These are phyloP conservation scores for Elaeis oleifera DNA, from an alignment of 202 grass and related monocot genomes.

Conservation along the genomic window DNA sequence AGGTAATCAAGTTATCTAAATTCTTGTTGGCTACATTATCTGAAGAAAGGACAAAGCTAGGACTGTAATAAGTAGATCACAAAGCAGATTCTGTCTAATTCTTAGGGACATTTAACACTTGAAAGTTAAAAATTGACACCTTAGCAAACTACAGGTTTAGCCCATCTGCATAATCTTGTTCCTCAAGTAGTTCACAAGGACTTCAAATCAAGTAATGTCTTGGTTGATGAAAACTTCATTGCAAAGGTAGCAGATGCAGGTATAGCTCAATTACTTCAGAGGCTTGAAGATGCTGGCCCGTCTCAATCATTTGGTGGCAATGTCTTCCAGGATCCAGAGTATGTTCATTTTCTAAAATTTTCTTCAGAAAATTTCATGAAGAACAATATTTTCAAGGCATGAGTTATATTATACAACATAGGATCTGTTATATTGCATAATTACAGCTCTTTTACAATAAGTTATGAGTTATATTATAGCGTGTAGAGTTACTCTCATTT, in stretches of 20 bases:
- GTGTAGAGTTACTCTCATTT: too few species aligned
- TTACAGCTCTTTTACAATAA: too few species aligned
- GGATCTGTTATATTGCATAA: too few species aligned
- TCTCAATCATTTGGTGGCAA: constrained; percentile 42
- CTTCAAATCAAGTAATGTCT: constrained; percentile 87
- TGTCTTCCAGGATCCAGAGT: constrained; percentile 73
- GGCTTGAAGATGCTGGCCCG: constrained; percentile 36
- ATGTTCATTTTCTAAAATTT: constrained; percentile 20
- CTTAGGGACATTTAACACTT: neutral
- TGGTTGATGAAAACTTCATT: constrained; percentile 98
- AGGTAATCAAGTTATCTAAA: constrained; percentile 36
- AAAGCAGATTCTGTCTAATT: too few species aligned
- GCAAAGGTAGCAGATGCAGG: constrained; percentile 86
- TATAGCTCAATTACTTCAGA: constrained; percentile 53
- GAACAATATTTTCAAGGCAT: too few species aligned
- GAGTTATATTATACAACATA: too few species aligned
- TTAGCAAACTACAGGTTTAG: constrained; percentile 48
- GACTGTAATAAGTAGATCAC: too few species aligned
- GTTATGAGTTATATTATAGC: too few species aligned
- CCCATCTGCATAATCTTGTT: constrained; percentile 56
- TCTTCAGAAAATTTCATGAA: neutral
- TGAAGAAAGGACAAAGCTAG: too few species aligned
- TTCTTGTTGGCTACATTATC: too few species aligned
- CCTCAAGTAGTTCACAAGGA: constrained; percentile 73
- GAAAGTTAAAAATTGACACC: constrained; percentile 2